phyloP scores from a whole-genome alignment of 345 rosid species.

The Crucihimalaya himalaica region DNA sequence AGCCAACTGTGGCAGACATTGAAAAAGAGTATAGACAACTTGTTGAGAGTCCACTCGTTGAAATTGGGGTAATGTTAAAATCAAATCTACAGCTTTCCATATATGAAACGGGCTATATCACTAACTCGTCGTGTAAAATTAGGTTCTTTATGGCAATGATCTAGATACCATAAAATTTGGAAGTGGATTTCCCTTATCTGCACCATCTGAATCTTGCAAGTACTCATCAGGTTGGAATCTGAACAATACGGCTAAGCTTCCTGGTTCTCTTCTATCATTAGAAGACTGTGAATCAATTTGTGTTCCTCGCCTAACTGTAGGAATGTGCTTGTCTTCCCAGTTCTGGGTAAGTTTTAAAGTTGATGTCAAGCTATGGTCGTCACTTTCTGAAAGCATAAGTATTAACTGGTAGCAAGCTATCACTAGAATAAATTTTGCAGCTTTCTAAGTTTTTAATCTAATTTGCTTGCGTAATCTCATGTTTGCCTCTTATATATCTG shows the following conservation, averaged over 20 bases:
- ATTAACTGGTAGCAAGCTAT: neutral
- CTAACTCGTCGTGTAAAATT: conserved; percentile 34
- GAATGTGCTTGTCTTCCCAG: conserved; percentile 71
- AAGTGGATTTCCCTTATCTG: conserved; percentile 65
- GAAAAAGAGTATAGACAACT: conserved; percentile 64
- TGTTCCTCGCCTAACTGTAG: conserved; percentile 61
- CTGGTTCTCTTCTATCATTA: conserved; percentile 67
- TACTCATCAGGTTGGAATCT: conserved; percentile 74
- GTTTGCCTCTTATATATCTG: conserved; percentile 25
- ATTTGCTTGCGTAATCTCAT: conserved; percentile 24
- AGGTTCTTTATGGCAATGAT: conserved; percentile 61
- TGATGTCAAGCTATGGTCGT: conserved; percentile 13
- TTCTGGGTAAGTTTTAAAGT: conserved; percentile 58
- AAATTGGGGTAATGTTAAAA: conserved; percentile 53
- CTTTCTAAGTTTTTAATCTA: conserved; percentile 5
- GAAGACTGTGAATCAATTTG: conserved; percentile 48
- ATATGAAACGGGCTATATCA: neutral
- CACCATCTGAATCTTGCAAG: conserved; percentile 33
- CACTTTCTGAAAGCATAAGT: neutral
- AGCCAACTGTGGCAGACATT: conserved; percentile 47
- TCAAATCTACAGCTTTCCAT: conserved; percentile 22
- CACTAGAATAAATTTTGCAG: neutral
- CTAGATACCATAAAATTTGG: conserved; percentile 54
- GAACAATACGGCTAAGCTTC: conserved; percentile 59
- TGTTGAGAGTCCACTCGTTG: conserved; percentile 56